Evolutionary conservation across 2,329 filamentous ascomycete species (phyloP), one percentile per base, ranked within the genome.

Genomic region (Trichoderma sp.): DNA sequence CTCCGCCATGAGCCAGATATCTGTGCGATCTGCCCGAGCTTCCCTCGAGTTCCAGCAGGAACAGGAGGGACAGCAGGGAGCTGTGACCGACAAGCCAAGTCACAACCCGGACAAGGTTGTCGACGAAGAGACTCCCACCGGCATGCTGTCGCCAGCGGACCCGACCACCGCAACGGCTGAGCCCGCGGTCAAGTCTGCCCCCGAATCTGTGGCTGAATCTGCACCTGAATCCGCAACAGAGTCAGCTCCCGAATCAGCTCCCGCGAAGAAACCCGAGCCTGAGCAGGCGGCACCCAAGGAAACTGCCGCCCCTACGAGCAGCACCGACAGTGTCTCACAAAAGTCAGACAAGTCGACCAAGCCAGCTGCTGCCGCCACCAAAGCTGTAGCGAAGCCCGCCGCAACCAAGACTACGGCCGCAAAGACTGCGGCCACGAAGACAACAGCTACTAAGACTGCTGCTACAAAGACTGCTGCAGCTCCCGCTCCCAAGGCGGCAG

Each of bases 21-120:
- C 80, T 60, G 73, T 80, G 47, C 78, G 82, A 53, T 82, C 85
- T 21, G 57, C 65, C 18, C 32, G n/a, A 21, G 63, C 53, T 11
- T 14, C 32, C 18, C 36, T 56, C 15, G 71, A 58, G 34, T 32
- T 63, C 47, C 63, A 75, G 57, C 57, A 60, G 57, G 57, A 60
- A 32, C 57, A 60, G 57, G 26, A 58, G 21, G 47, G n/a, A 21
- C 11, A 6, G 56, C 56, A 12, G 65, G 74, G 75, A 73, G 72
- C 76, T 75, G 71, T 81, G 64, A 68, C 79, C 72, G 72, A 82
- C 58, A 78, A 79, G 62, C 82, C 81, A 4, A 81, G 79, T 72
- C 73, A 78, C 64, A 84, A 82, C 56, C 81, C 81, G 3, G 83
- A 84, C 75, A 84, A 85, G 76, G 74, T 80, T 28, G 76, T 79